phyloP scores from a whole-genome alignment of 1,284 basidiomycete genomes.

The Boletus sp. region DNA sequence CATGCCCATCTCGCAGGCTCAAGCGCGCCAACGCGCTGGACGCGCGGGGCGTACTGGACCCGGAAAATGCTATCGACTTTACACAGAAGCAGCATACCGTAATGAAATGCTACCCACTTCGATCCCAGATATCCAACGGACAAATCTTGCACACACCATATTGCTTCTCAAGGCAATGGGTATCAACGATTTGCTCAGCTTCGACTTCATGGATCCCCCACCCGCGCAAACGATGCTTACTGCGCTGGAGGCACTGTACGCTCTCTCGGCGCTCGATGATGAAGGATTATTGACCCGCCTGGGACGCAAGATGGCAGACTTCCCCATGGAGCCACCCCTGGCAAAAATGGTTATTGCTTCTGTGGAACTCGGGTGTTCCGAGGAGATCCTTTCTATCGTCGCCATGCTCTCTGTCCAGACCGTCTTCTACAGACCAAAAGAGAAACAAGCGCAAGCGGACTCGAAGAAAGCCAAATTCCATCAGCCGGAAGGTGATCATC shows the following conservation, averaged over 20 bases:
- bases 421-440: constrained; percentile 97
- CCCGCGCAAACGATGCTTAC: constrained; percentile 94
- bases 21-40: constrained; percentile 91
- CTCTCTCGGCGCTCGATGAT: constrained; percentile 92
- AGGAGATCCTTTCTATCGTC: constrained; percentile 95
- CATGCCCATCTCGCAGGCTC: constrained; percentile 98
- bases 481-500: constrained; percentile 95
- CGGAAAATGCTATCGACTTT: constrained; percentile 96
- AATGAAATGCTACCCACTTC: constrained; percentile 99
- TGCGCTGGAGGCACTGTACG: constrained; percentile 91
- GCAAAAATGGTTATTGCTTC: constrained; percentile 99
- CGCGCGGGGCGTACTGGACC: constrained; percentile 97
- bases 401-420: constrained; percentile 97
- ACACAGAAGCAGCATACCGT: constrained; percentile 95
- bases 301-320: constrained; percentile 98
- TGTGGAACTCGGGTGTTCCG: constrained; percentile 93
- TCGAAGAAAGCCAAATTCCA: constrained; percentile 99
- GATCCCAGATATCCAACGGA: constrained; percentile 96
- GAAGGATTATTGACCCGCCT: constrained; percentile 92
- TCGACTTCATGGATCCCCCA: constrained; percentile 99
- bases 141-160: constrained; percentile 91
- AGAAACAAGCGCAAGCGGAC: constrained; percentile 98
- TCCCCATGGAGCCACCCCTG: constrained; percentile 94
- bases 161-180: constrained; percentile 98
- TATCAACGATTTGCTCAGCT: constrained; percentile 95